Evolutionary conservation across 2,329 filamentous ascomycete genomes (phyloP), one percentile per base, ranked within the genome.

Genomic region (Chrysosporium queenslandicum): DNA sequence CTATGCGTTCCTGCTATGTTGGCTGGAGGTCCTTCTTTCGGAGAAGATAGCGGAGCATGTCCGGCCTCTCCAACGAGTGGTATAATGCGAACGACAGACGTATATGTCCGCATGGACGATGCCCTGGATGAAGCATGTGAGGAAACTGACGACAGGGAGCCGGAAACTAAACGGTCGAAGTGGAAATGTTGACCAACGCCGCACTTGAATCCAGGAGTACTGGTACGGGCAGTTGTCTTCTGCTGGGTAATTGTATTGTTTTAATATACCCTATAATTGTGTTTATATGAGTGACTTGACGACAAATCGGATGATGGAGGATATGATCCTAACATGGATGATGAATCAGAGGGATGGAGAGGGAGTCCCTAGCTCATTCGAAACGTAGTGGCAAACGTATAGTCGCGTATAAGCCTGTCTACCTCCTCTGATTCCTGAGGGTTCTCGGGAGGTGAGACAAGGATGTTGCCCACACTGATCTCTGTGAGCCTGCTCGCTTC

Each of bases 1-100:
- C 37, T 47, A 1, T 18, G 20, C 25, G 25, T 11, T n/a, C 37
- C 37, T 2, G 18, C 45, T 2, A 42, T 16, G 11, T 20, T 23
- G 4, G 11, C 23, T 12, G 27, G 27, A 4, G 23, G 6, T 16
- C 16, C 27, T 23, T 42, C 39, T 6, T 21, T 12, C 27, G 6
- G 32, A 25, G 34, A 23, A 12, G 4, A 41, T 14, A 14, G n/a
- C 20, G 25, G 32, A 34, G 36, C 9, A 11, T 21, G 6, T 7
- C 30, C 20, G 4, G 14, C n/a, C 9, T 30, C 42, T 32, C 34
- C 36, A 14, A 36, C 16, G 11, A 46, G 16, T 21, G 32, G 41
- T 25, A 58, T 58, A n/a, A 53, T 57, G 43, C 54, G 55, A 41
- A 58, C 46, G 21, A 59, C 56, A n/a, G 58, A 59, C 29, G 53